Evolutionary conservation across 2,329 filamentous ascomycete species (phyloP).

Genomic region (Aspergillus sp.): DNA sequence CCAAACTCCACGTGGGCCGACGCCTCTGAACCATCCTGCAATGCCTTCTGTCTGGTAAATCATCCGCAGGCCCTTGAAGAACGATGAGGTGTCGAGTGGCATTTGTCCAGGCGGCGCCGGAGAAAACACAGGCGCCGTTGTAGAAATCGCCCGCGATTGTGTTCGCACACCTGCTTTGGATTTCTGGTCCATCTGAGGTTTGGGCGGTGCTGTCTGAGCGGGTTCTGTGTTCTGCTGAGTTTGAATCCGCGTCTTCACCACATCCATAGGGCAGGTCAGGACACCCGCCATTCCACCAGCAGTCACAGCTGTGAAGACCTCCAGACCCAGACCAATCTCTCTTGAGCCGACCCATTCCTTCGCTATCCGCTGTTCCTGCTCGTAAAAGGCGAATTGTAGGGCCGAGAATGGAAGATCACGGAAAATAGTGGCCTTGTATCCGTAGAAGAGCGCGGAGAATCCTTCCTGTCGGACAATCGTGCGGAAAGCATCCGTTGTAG

Average conservation of each 20-base stretch:
- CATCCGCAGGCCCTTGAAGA: constrained; percentile 78
- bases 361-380: constrained; percentile 85
- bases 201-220: constrained; percentile 27
- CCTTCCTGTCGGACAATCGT: constrained; percentile 87
- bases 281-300: constrained; percentile 93
- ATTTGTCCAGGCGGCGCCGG: constrained; percentile 77
- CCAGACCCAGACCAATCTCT: constrained; percentile 82
- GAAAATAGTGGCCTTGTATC: constrained; percentile 95
- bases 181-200: constrained; percentile 34
- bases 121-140: constrained; percentile 84
- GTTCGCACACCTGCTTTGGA: constrained; percentile 40
- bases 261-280: constrained; percentile 92
- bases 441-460: constrained; percentile 83
- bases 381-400: constrained; percentile 96
- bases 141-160: constrained; percentile 79
- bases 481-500: constrained; percentile 78
- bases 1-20: constrained; percentile 92
- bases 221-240: constrained; percentile 74
- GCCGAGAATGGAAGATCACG: constrained; percentile 95
- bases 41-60: constrained; percentile 92
- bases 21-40: constrained; percentile 89
- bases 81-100: constrained; percentile 84
- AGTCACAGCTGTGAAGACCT: constrained; percentile 85
- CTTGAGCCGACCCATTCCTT: constrained; percentile 76
- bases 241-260: constrained; percentile 95